phyloP scores from a whole-genome alignment of 2,329 filamentous ascomycete genomes.

The Amauroascus verrucosus region DNA sequence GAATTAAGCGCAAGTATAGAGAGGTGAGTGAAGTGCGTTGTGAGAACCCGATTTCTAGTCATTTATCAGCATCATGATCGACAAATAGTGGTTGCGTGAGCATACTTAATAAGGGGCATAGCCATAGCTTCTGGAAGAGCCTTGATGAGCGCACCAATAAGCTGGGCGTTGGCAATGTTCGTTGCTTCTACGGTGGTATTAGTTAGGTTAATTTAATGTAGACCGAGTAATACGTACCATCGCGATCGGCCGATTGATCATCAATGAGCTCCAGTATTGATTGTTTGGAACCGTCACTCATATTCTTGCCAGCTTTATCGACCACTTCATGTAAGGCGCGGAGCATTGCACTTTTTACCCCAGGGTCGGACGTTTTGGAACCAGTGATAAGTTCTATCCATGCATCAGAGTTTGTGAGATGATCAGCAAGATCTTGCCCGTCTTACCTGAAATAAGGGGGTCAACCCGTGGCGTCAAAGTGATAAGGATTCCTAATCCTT shows the following conservation, averaged over 20 bases:
- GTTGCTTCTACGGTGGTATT: constrained; percentile 46
- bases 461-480: constrained; percentile 92
- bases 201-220: constrained; percentile 9
- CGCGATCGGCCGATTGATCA: constrained; percentile 63
- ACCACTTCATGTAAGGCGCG: constrained; percentile 94
- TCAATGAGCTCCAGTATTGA: constrained; percentile 87
- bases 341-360: constrained; percentile 90
- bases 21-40: constrained; percentile 61
- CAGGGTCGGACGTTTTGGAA: constrained; percentile 75
- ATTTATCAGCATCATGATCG: constrained; percentile 22
- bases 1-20: constrained; percentile 84
- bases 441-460: constrained; percentile 61
- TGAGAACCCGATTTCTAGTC: constrained; percentile 66
- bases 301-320: constrained; percentile 85
- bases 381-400: constrained; percentile 77
- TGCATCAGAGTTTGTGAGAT: background rate
- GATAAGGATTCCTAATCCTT: constrained; percentile 88
- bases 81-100: background rate
- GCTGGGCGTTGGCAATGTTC: constrained; percentile 79
- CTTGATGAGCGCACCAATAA: constrained; percentile 82
- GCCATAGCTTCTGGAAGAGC: constrained; percentile 68
- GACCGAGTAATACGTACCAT: constrained; percentile 38
- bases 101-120: constrained; percentile 45
- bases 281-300: constrained; percentile 80
- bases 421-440: background rate